Percentiles rank a stretch among this genome's conserved stretches.
Evolutionary conservation across 805 yeast species (phyloP).

Genomic region (Starmera amethionina): DNA sequence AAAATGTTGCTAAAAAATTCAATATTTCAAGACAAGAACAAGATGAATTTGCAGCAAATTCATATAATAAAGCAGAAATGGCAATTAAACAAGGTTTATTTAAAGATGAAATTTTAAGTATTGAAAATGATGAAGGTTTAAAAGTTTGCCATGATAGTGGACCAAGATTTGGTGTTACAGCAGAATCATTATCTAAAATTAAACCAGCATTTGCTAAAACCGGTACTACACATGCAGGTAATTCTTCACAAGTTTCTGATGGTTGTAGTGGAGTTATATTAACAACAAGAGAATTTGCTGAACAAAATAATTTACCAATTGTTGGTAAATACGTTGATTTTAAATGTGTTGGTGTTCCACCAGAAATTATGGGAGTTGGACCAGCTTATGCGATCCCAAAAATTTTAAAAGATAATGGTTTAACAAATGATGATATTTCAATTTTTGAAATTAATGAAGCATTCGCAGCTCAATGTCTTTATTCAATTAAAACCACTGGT

Average conservation of each 20-base stretch:
- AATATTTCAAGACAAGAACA: constrained; percentile 59
- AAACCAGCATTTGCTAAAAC: constrained; percentile 76
- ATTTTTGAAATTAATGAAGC: constrained; percentile 93
- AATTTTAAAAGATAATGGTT: constrained; percentile 51
- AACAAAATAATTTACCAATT: constrained; percentile 58
- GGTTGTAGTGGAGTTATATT: constrained; percentile 90
- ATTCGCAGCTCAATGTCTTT: constrained; percentile 90
- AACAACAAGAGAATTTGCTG: constrained; percentile 80
- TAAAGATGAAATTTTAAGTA: constrained; percentile 81
- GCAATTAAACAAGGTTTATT: constrained; percentile 70
- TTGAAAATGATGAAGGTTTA: constrained; percentile 43
- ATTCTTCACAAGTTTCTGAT: constrained; percentile 91
- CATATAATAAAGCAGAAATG: constrained; percentile 74
- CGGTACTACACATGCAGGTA: constrained; percentile 92
- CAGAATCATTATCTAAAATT: constrained; percentile 61
- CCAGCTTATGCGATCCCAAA: constrained; percentile 94
- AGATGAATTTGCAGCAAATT: constrained; percentile 82
- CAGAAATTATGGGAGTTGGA: constrained; percentile 96
- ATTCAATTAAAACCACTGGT: constrained; percentile 54
- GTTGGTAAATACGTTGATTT: constrained; percentile 75
- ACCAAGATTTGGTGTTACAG: constrained; percentile 79
- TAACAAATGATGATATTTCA: constrained; percentile 55
- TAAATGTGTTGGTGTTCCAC: constrained; percentile 87
- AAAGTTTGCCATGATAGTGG: constrained; percentile 73
- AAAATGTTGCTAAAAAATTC: constrained; percentile 71